phyloP scores from a whole-genome alignment of 1,284 basidiomycete species.

The Austroboletus olivaceoglutinosus region DNA sequence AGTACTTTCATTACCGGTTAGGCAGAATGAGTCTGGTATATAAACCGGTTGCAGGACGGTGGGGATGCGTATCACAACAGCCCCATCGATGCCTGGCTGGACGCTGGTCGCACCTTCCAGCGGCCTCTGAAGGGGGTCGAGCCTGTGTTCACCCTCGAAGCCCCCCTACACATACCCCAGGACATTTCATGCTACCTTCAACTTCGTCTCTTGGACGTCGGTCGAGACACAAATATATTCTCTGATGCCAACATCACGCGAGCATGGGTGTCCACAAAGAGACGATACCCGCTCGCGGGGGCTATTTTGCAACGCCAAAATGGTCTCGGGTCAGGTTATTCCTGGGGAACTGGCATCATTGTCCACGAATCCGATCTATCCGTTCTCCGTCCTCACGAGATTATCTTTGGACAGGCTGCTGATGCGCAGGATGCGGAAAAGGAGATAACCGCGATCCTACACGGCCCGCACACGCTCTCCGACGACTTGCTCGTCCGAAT shows the following conservation, averaged over 20 bases:
- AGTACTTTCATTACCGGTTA: too few species aligned
- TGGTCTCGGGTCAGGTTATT: background rate
- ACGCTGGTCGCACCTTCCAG: slow-evolving; percentile 13
- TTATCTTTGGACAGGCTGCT: slow-evolving; percentile 8
- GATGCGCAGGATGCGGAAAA: slow-evolving; percentile 9
- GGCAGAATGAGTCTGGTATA: too few species aligned
- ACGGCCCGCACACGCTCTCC: slow-evolving; percentile 20
- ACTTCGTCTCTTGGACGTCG: slow-evolving; percentile 6
- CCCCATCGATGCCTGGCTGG: slow-evolving; percentile 12
- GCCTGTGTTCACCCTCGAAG: slow-evolving; percentile 10
- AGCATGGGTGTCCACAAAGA: background rate
- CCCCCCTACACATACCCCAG: slow-evolving; percentile 13
- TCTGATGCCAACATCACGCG: too few species aligned
- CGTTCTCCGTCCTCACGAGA: slow-evolving; percentile 7
- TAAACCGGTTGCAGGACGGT: too few species aligned
- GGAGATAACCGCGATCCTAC: background rate
- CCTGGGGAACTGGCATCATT: slow-evolving; percentile 10
- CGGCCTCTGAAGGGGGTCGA: slow-evolving; percentile 16
- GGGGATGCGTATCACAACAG: too few species aligned
- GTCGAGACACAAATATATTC: background rate
- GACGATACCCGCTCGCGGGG: slow-evolving; percentile 18
- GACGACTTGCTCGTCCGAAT: slow-evolving; percentile 16
- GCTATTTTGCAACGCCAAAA: slow-evolving; percentile 6
- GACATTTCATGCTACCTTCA: slow-evolving; percentile 12
- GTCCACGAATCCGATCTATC: slow-evolving; percentile 19